Evolutionary conservation across 1,284 basidiomycete genomes (phyloP), one percentile per base, ranked within the genome.

Genomic region (Tremellales sp.): DNA sequence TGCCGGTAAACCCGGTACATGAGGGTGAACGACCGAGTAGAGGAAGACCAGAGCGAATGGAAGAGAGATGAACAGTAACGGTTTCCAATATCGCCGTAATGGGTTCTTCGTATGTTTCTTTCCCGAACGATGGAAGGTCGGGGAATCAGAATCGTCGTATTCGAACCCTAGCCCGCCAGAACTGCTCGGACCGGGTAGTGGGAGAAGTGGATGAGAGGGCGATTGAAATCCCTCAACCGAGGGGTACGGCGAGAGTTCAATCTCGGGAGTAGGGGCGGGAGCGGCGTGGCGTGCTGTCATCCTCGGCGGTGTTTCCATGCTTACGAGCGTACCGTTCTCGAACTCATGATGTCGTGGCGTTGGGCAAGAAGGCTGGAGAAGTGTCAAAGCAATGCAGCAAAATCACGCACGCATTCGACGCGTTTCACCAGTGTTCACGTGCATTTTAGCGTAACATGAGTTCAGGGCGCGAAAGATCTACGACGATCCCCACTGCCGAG

Each of bases 1-100:
- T 0, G 67, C 51, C 17, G 70, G 70, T 27, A 71, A 52, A 7
- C 61, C 59, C 1, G 67, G 64, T 15, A 68, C 62, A 45, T 65
- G 64, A 6, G 69, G 66, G 47, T 68, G 64, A 3, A 67, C 46
- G 13, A 61, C 17, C 0, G 57, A 48, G 52, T 73, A 73, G 31
- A 68, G 37, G 49, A 64, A 54, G 1, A 69, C 17, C 2, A 70
- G 48, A 11, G 68, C 19, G 43, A 60, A 56, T 0, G 70, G 70
- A 2, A 64, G 22, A 13, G 49, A 46, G 26, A 72, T 47, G 15
- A 62, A 52, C 11, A 54, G 31, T 1, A 66, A 43, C 0, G 66
- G 62, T 29, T 53, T 58, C 54, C 57, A 53, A 54, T 52, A 63
- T 24, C 58, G 48, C 35, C 46, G 29, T 10, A 33, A n/a, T 33